Percentiles rank a stretch among this genome's conserved stretches.
Conservation (phyloP, 169 alveolate species). For the Eimeria maxima region DNA sequence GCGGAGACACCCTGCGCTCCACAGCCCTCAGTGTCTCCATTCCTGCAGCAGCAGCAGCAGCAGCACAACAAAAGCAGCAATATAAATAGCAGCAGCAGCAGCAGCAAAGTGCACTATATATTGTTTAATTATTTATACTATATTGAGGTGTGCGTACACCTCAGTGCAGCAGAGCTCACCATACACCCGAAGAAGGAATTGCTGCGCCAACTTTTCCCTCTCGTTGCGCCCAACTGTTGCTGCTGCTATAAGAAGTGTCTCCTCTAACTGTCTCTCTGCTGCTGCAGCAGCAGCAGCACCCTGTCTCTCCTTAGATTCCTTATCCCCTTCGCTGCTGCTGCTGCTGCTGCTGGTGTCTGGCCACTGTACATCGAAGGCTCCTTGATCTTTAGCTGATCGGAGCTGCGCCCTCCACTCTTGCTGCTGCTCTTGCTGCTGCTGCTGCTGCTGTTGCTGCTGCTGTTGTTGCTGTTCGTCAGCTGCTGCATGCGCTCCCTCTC, state of each 20-base stretch:
- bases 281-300: neutral
- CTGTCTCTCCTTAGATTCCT: neutral
- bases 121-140: neutral
- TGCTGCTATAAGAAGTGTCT: constrained; percentile 16
- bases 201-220: constrained; percentile 35
- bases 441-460: constrained; percentile 37
- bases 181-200: constrained; percentile 38
- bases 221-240: neutral
- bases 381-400: neutral
- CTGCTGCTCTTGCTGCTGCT: constrained; percentile 14
- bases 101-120: neutral
- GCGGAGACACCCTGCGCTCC: constrained; percentile 47
- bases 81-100: neutral
- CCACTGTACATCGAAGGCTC: constrained; percentile 51
- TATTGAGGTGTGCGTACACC: too few species aligned
- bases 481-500: neutral
- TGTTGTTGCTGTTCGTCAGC: neutral
- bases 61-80: neutral
- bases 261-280: neutral
- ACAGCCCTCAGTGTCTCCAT: constrained; percentile 20
- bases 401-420: constrained; percentile 21
- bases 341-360: neutral
- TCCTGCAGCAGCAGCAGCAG: constrained; percentile 20
- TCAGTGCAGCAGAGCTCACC: constrained; percentile 29
- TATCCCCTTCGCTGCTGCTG: constrained; percentile 1